phyloP scores from a whole-genome alignment of 2,329 filamentous ascomycete species.

The Pestalotiopsis sp. region DNA sequence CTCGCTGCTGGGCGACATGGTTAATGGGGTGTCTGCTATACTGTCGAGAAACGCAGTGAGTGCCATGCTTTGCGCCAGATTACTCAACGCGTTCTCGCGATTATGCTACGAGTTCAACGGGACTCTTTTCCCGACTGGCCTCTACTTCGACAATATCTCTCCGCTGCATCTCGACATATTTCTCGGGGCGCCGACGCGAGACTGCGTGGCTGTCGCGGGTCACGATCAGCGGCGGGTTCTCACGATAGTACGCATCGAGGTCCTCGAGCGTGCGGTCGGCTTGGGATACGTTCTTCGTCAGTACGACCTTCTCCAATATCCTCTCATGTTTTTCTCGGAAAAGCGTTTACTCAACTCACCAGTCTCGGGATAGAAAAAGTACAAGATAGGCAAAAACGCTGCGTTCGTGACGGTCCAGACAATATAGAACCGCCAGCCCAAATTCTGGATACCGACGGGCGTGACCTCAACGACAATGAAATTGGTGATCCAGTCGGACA shows the following conservation, averaged over 20 bases:
- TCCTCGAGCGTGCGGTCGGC: constrained; percentile 24
- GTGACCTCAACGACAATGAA: constrained; percentile 33
- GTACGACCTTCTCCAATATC: too few relatives aligned
- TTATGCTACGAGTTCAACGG: background rate
- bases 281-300: constrained; percentile 13
- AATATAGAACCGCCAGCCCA: constrained; percentile 52
- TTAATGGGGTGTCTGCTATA: constrained; percentile 72
- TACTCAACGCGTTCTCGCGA: background rate
- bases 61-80: background rate
- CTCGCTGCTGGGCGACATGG: constrained; percentile 77
- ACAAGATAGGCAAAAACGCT: constrained; percentile 42
- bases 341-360: background rate
- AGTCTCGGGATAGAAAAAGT: constrained; percentile 46
- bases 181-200: background rate
- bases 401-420: constrained; percentile 50
- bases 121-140: background rate
- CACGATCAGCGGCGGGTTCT: background rate
- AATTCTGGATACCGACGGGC: constrained; percentile 34
- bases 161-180: background rate
- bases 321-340: too few relatives aligned
- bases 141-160: background rate
- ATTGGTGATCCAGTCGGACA: constrained; percentile 37
- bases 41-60: constrained; percentile 52
- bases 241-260: constrained; percentile 3
- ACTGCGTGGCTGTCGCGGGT: background rate